phyloP scores from a whole-genome alignment of 2,329 filamentous ascomycete species.

The Plectosphaerella plurivora region DNA sequence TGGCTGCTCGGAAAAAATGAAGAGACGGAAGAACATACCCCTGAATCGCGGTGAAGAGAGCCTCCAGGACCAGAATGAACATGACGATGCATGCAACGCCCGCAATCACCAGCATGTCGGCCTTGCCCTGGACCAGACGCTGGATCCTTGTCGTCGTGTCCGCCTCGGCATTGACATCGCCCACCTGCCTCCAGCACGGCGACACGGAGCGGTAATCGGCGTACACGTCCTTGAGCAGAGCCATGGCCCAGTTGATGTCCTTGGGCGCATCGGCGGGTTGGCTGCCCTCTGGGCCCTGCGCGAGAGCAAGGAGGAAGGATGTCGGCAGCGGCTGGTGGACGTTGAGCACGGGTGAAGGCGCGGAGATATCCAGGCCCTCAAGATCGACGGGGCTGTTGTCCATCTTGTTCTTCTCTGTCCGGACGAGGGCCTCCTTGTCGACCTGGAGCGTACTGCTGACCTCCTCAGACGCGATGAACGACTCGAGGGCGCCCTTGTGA shows the following conservation, averaged over 20 bases:
- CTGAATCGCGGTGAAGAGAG: not conserved
- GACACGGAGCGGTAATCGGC: not conserved
- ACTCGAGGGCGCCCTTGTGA: not conserved
- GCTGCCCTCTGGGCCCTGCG: not conserved
- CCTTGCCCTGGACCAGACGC: not conserved
- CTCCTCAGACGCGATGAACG: not conserved
- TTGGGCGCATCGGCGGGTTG: not conserved
- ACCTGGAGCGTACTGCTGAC: not conserved
- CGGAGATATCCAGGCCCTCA: not conserved
- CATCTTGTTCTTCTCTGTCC: not conserved
- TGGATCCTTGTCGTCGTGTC: not conserved
- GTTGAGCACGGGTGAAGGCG: not conserved
- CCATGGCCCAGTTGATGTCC: not conserved
- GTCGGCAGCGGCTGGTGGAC: not conserved
- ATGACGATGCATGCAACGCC: not conserved
- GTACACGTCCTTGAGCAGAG: not conserved
- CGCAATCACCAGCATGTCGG: not conserved
- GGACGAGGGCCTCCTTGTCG: not conserved
- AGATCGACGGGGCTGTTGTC: not conserved
- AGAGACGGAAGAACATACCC: not conserved
- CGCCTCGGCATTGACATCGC: not conserved
- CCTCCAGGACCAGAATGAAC: not conserved
- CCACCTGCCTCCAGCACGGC: constrained; percentile 1
- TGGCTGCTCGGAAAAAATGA: not conserved
- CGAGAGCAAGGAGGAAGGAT: not conserved